A percentile compares a stretch with the other conserved stretches of the same genome.
Evolutionary conservation across 352 stramenopile genomes (phyloP).

Genomic region (Globisporangium barbulae): DNA sequence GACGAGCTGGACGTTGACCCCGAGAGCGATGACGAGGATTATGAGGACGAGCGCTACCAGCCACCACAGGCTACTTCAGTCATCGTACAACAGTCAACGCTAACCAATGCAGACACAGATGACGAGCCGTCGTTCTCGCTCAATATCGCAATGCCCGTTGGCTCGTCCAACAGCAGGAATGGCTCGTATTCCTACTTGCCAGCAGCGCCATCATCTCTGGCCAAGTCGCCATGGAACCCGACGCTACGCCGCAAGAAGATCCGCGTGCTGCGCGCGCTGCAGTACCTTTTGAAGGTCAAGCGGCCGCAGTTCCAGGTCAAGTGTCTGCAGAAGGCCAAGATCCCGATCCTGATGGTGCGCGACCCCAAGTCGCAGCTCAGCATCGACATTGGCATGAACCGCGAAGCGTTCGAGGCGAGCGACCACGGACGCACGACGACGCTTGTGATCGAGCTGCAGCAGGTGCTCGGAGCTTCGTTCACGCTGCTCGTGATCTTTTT

Average conservation of each 20-base stretch:
- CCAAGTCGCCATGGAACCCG: conserved; percentile 74
- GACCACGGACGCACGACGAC: conserved; percentile 63
- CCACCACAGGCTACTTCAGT: background rate
- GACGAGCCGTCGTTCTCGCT: conserved; percentile 58
- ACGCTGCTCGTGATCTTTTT: conserved; percentile 56
- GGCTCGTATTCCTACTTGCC: background rate
- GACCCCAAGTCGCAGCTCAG: conserved; percentile 46
- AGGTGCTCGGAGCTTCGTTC: conserved; percentile 41
- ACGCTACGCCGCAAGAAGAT: conserved; percentile 58
- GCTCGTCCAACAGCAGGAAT: background rate
- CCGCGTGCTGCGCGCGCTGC: conserved; percentile 46
- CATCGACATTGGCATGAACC: conserved; percentile 69
- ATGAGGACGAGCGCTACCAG: conserved; percentile 14
- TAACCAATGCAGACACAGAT: conserved; percentile 13
- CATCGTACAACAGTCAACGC: background rate
- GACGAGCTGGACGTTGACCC: conserved; percentile 10
- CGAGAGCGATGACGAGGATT: conserved; percentile 14
- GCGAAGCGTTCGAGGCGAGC: conserved; percentile 48
- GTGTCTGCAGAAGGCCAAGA: conserved; percentile 66
- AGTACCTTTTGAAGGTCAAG: conserved; percentile 45
- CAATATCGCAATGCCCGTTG: conserved; percentile 43
- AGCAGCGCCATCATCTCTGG: background rate
- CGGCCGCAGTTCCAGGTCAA: conserved; percentile 58
- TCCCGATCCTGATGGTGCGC: conserved; percentile 69
- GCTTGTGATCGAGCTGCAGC: conserved; percentile 48